phyloP scores from a whole-genome alignment of 164 flowering plant genomes.

The grape (Vitis vinifera) region ASM3070453v1 NC_081814.1:3222501-3223000 shows the following conservation, averaged over 20 bases:
- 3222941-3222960: too few species aligned
- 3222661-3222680: background rate
- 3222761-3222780: background rate
- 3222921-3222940: too few species aligned
- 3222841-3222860: constrained; percentile 2
- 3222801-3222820: background rate
- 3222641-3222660: constrained; percentile 5
- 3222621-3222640: constrained; percentile 3
- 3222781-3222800: background rate
- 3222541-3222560: background rate
- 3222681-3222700: background rate
- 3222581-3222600: background rate
- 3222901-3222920: too few species aligned
- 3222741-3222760: background rate
- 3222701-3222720: background rate
- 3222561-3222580: constrained; percentile 9
- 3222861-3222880: too few species aligned
- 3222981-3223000: too few species aligned
- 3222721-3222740: background rate
- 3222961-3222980: too few species aligned
- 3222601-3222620: background rate
- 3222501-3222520: constrained; percentile 1
- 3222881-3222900: too few species aligned
- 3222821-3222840: background rate
- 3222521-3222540: background rate